These are phyloP conservation scores for Stephania japonica DNA, from an alignment of 164 flowering plant species.

Conservation along the genomic window DNA sequence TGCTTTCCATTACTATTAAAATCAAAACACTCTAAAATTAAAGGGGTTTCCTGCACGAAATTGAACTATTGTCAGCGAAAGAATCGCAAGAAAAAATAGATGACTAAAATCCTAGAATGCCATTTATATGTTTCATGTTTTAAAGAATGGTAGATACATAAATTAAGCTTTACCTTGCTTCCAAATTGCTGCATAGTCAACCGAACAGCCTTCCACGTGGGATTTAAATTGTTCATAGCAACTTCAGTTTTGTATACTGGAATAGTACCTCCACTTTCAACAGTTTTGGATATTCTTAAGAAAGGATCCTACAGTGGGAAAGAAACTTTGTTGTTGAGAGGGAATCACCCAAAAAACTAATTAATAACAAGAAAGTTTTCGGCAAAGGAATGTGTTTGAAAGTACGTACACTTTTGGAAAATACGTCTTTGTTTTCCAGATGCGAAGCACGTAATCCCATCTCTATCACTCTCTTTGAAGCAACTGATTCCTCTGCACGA, in stretches of 20 bases:
- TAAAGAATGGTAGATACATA: too few species aligned
- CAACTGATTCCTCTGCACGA: slow-evolving; percentile 76
- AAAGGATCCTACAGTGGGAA: slow-evolving; percentile 63
- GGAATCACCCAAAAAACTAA: background rate
- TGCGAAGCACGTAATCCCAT: slow-evolving; percentile 51
- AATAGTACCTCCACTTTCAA: slow-evolving; percentile 56
- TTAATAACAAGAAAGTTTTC: background rate
- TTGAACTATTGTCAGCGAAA: background rate
- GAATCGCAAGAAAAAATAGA: background rate
- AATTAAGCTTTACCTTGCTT: slow-evolving; percentile 51
- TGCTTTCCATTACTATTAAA: slow-evolving; percentile 80
- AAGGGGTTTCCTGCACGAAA: slow-evolving; percentile 69
- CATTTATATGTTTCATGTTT: background rate
- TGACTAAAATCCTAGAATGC: background rate
- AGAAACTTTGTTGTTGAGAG: background rate
- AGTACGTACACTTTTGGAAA: slow-evolving; percentile 80
- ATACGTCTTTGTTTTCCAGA: slow-evolving; percentile 67
- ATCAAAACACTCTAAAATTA: slow-evolving; percentile 83
- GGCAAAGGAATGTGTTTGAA: background rate
- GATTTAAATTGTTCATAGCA: slow-evolving; percentile 61
- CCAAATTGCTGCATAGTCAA: slow-evolving; percentile 71
- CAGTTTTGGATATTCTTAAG: slow-evolving; percentile 66
- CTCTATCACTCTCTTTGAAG: slow-evolving; percentile 60
- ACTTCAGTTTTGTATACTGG: slow-evolving; percentile 95
- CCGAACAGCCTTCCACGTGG: slow-evolving; percentile 62